Evolutionary conservation across 495 filamentous ascomycete genomes (phyloP).

Genomic region (Penicillium coffeae): DNA sequence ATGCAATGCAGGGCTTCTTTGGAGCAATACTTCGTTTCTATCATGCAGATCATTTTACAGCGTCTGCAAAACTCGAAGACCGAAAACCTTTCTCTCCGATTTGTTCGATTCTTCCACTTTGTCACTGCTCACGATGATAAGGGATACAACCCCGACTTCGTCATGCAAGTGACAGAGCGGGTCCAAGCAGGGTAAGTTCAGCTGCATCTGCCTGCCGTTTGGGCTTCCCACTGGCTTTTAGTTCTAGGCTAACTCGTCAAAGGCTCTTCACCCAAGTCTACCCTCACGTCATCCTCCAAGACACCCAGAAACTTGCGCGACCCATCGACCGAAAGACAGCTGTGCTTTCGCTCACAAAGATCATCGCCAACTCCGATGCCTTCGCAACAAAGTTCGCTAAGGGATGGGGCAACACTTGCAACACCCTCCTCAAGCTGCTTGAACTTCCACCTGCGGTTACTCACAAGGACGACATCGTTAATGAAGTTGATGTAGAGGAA

Average conservation of each 20-base stretch:
- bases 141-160: constrained; percentile 83
- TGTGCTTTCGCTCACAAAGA: constrained; percentile 87
- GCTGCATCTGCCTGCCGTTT: no score
- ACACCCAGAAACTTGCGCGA: constrained; percentile 78
- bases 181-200: constrained; percentile 64
- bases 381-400: constrained; percentile 70
- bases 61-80: constrained; percentile 75
- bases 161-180: constrained; percentile 73
- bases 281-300: constrained; percentile 76
- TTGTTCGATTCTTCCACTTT: constrained; percentile 89
- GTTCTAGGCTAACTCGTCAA: constrained; percentile 22
- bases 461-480: constrained; percentile 68
- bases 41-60: constrained; percentile 77
- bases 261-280: constrained; percentile 83
- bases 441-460: constrained; percentile 77
- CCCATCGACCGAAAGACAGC: constrained; percentile 91
- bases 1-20: constrained; percentile 49
- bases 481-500: constrained; percentile 88
- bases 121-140: constrained; percentile 70
- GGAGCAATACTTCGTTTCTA: constrained; percentile 71
- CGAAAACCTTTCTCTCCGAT: constrained; percentile 74
- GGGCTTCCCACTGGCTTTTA: no score
- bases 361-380: constrained; percentile 71
- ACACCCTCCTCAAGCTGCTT: constrained; percentile 80
- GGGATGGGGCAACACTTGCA: constrained; percentile 84